phyloP scores from a whole-genome alignment of 257 asterid species.

The Misopates orontium region DNA sequence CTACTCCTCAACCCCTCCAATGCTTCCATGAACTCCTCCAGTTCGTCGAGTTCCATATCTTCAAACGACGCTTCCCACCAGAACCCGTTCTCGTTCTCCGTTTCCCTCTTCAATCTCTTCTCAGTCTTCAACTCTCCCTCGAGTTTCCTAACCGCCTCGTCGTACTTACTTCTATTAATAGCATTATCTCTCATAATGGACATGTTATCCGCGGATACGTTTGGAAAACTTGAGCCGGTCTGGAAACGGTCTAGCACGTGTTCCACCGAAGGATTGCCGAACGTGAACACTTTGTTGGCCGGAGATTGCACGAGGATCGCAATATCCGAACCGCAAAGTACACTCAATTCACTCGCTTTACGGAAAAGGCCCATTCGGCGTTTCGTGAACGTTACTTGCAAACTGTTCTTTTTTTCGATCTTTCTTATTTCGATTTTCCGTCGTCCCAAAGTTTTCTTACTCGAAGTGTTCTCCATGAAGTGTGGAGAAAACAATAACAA shows the following conservation, averaged over 20 bases:
- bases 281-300: conserved; percentile 1
- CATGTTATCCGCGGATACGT: not conserved
- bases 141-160: conserved; percentile 14
- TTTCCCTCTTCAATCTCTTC: not conserved
- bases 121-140: conserved; percentile 18
- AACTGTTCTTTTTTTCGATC: not conserved
- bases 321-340: not conserved
- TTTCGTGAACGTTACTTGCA: not conserved
- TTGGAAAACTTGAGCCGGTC: too few species aligned
- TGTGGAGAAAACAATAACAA: too few species aligned
- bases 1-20: conserved; percentile 35
- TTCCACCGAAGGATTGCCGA: conserved; percentile 19
- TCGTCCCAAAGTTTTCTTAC: not conserved
- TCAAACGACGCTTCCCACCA: conserved; percentile 41
- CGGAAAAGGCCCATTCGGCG: not conserved
- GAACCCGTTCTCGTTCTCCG: not conserved
- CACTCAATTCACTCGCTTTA: not conserved
- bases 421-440: not conserved
- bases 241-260: conserved; percentile 10
- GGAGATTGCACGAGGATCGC: too few species aligned
- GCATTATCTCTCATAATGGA: not conserved
- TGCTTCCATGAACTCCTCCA: conserved; percentile 28
- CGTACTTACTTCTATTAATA: not conserved
- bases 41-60: conserved; percentile 25
- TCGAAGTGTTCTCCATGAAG: too few species aligned